Evolutionary conservation across 2,329 filamentous ascomycete genomes (phyloP).

Genomic region (Tolypocladium amazonense): DNA sequence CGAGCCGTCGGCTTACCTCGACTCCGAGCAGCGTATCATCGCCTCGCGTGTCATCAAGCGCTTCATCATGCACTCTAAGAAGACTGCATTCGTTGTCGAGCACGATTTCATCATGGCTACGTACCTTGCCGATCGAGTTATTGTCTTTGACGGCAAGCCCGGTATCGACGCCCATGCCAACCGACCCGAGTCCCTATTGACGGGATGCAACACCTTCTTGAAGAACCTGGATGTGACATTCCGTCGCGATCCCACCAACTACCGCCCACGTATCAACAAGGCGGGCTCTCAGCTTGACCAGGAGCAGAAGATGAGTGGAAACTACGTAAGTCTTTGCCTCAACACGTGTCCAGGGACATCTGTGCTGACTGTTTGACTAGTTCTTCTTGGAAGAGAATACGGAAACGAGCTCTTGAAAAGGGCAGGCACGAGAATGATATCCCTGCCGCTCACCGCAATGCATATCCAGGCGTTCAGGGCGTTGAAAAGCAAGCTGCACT

Average conservation of each 20-base stretch:
- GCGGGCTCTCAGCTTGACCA: slow-evolving; percentile 89
- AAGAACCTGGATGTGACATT: slow-evolving; percentile 97
- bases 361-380: slow-evolving; percentile 27
- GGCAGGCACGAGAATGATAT: slow-evolving; percentile 23
- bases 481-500: slow-evolving; percentile 34
- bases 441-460: slow-evolving; percentile 18
- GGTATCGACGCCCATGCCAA: slow-evolving; percentile 84
- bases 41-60: slow-evolving; percentile 97
- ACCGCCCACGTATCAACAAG: slow-evolving; percentile 98
- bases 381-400: slow-evolving; percentile 86
- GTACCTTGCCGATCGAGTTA: slow-evolving; percentile 78
- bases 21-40: slow-evolving; percentile 98
- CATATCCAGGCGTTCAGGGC: slow-evolving; percentile 39
- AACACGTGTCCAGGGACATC: not conserved
- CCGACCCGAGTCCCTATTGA: slow-evolving; percentile 80
- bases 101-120: slow-evolving; percentile 98
- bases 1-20: slow-evolving; percentile 92
- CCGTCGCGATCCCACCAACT: slow-evolving; percentile 94
- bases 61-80: slow-evolving; percentile 99
- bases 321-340: slow-evolving; percentile 58
- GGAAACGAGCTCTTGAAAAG: slow-evolving; percentile 50
- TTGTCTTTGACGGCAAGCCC: slow-evolving; percentile 93
- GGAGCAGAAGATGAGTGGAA: slow-evolving; percentile 88
- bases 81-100: slow-evolving; percentile 98
- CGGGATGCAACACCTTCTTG: slow-evolving; percentile 92